phyloP scores from a whole-genome alignment of 345 rosid species.

The Noccaea bulbosa region DNA sequence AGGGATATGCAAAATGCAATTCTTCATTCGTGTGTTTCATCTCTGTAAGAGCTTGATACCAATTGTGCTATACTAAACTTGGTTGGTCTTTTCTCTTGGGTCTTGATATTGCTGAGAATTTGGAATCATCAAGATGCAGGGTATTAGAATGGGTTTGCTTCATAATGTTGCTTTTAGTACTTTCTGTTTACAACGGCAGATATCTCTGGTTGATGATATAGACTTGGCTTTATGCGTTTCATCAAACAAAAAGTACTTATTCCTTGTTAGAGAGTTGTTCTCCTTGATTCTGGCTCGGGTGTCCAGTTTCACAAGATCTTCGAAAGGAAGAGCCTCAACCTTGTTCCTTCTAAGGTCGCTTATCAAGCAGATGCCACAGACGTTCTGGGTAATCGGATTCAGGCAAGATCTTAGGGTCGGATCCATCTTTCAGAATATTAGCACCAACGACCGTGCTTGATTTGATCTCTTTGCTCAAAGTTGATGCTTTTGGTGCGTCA shows the following conservation, averaged over 20 bases:
- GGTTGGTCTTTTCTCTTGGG: not conserved
- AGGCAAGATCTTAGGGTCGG: slow-evolving; percentile 71
- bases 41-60: slow-evolving; percentile 1
- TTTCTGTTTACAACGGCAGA: not conserved
- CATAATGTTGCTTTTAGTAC: not conserved
- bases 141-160: not conserved
- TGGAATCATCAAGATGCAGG: slow-evolving; percentile 13
- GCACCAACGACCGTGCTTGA: slow-evolving; percentile 70
- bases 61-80: too few species aligned
- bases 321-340: slow-evolving; percentile 68
- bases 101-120: slow-evolving; percentile 5
- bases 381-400: slow-evolving; percentile 82
- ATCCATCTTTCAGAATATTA: slow-evolving; percentile 78
- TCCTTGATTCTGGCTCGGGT: slow-evolving; percentile 80
- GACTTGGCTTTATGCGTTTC: not conserved
- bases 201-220: not conserved
- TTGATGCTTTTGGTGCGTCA: slow-evolving; percentile 59
- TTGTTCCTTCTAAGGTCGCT: slow-evolving; percentile 58
- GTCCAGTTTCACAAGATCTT: slow-evolving; percentile 80
- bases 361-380: slow-evolving; percentile 80
- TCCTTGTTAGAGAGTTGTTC: slow-evolving; percentile 67
- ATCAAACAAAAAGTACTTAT: too few species aligned
- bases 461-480: slow-evolving; percentile 73
- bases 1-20: slow-evolving; percentile 19
- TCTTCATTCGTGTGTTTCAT: not conserved